phyloP scores from a whole-genome alignment of 129 eudicot genomes.

The Dittrichia graveolens region DNA sequence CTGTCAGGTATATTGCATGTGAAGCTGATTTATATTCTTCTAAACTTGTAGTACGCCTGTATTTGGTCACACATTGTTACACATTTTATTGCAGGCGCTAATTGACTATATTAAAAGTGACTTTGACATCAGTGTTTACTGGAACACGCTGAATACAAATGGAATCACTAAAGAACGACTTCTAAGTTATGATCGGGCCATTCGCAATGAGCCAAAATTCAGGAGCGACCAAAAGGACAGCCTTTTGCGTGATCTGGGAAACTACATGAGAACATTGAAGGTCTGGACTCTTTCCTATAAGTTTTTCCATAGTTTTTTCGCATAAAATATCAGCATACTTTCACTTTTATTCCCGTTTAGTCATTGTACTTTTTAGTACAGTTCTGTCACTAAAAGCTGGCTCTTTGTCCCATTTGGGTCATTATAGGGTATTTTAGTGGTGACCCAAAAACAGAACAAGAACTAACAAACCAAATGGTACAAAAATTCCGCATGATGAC shows the following conservation, averaged over 20 bases:
- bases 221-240: constrained; percentile 47
- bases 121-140: constrained; percentile 47
- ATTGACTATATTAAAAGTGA: constrained; percentile 50
- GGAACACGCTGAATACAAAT: constrained; percentile 49
- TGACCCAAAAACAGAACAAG: not conserved
- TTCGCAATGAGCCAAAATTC: constrained; percentile 51
- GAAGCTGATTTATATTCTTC: constrained; percentile 5
- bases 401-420: not conserved
- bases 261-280: constrained; percentile 48
- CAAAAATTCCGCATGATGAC: not conserved
- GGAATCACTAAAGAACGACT: constrained; percentile 56
- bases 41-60: constrained; percentile 15
- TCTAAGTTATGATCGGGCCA: constrained; percentile 57
- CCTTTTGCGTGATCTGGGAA: constrained; percentile 45
- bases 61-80: not conserved
- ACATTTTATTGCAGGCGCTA: constrained; percentile 40
- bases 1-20: constrained; percentile 41
- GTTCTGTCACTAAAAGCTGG: not conserved
- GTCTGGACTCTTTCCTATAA: constrained; percentile 19
- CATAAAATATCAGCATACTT: not conserved
- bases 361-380: not conserved
- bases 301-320: not conserved
- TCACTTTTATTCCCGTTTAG: not conserved
- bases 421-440: not conserved
- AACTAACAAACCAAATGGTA: not conserved